Percentiles rank a stretch among this genome's conserved stretches.
Evolutionary conservation across 1,284 basidiomycete species (phyloP).

Genomic region (Pyrrhoderma lamaoense): DNA sequence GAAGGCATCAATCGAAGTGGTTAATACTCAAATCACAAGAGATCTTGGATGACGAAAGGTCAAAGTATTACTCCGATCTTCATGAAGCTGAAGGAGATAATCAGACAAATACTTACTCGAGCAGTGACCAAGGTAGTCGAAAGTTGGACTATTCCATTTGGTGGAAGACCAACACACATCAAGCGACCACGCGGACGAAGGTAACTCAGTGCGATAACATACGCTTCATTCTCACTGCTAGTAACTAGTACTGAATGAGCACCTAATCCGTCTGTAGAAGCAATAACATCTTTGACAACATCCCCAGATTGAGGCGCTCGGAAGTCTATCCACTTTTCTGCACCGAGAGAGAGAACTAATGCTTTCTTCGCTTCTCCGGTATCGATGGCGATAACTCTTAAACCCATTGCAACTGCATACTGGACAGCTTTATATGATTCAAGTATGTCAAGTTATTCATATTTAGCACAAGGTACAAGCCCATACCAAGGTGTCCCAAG

Average conservation of each 20-base stretch:
- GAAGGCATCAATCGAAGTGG: slow-evolving; percentile 38
- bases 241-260: slow-evolving; percentile 39
- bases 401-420: slow-evolving; percentile 35
- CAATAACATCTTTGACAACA: slow-evolving; percentile 30
- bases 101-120: no score
- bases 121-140: background rate
- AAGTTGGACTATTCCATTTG: slow-evolving; percentile 18
- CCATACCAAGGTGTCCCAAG: slow-evolving; percentile 20
- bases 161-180: slow-evolving; percentile 40
- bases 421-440: no score
- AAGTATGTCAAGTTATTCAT: slow-evolving; percentile 28
- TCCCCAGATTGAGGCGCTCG: slow-evolving; percentile 24
- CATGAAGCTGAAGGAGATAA: background rate
- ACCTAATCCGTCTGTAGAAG: slow-evolving; percentile 35
- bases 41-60: no score
- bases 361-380: slow-evolving; percentile 39
- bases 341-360: slow-evolving; percentile 34
- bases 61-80: background rate
- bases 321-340: slow-evolving; percentile 41
- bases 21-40: no score
- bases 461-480: slow-evolving; percentile 17
- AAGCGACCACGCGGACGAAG: slow-evolving; percentile 33
- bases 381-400: slow-evolving; percentile 41
- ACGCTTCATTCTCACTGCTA: slow-evolving; percentile 28
- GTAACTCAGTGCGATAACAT: slow-evolving; percentile 40